Evolutionary conservation across 2,329 filamentous ascomycete species (phyloP).

Genomic region (Aspergillus puulaauensis): DNA sequence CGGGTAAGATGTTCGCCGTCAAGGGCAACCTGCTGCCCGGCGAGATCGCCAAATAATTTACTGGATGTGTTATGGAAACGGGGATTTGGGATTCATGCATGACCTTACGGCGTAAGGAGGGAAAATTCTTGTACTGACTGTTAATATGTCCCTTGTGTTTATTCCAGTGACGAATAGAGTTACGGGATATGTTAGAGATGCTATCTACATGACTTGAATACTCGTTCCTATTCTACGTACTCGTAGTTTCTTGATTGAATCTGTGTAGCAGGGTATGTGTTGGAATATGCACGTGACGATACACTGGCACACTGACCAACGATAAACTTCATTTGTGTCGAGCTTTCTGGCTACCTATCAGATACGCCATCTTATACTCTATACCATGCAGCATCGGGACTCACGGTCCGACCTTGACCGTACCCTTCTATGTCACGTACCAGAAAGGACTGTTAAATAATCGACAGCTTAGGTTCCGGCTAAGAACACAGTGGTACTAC

Average conservation of each 20-base stretch:
- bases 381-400: too few relatives aligned
- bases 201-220: constrained; percentile 1
- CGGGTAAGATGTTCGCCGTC: constrained; percentile 97
- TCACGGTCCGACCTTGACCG: neutral
- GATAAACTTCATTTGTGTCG: too few relatives aligned
- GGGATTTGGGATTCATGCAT: constrained; percentile 39
- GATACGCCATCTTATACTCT: too few relatives aligned
- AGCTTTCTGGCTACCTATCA: too few relatives aligned
- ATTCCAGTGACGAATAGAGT: constrained; percentile 32
- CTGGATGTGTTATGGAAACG: constrained; percentile 19
- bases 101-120: constrained; percentile 45
- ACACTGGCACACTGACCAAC: too few relatives aligned
- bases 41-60: constrained; percentile 43
- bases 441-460: neutral
- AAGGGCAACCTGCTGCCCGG: constrained; percentile 66
- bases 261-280: too few relatives aligned
- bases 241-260: neutral
- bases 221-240: neutral
- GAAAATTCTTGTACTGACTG: constrained; percentile 41
- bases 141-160: constrained; percentile 39
- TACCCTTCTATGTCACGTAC: neutral
- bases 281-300: too few relatives aligned
- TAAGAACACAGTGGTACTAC: neutral
- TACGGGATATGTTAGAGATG: constrained; percentile 13
- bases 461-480: neutral